Evolutionary conservation across 2,329 filamentous ascomycete genomes (phyloP).

Genomic region (Aciculosporium take): DNA sequence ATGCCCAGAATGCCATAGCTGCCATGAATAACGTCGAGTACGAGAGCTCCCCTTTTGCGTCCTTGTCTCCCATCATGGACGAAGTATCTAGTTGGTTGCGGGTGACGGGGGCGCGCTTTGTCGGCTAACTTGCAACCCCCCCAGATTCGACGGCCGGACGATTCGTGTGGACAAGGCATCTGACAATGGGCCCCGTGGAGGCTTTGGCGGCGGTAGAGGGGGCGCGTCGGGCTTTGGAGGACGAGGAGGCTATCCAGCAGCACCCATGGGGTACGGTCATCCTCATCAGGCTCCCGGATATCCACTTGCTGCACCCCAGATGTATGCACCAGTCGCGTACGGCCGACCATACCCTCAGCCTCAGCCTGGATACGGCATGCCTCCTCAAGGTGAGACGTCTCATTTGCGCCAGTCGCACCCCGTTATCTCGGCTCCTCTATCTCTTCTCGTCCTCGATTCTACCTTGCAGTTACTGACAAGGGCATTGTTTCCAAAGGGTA

Average conservation of each 20-base stretch:
- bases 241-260: conserved; percentile 30
- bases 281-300: conserved; percentile 25
- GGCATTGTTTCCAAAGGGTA: conserved; percentile 17
- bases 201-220: conserved; percentile 24
- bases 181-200: conserved; percentile 52
- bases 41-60: conserved; percentile 26
- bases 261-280: conserved; percentile 22
- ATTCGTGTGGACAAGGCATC: conserved; percentile 95
- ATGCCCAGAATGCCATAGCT: conserved; percentile 63
- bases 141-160: conserved; percentile 78
- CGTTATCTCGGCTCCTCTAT: neutral
- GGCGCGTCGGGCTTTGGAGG: conserved; percentile 27
- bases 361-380: conserved; percentile 21
- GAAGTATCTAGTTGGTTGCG: conserved; percentile 2
- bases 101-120: neutral
- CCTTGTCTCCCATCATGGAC: neutral
- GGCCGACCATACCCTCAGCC: conserved; percentile 23
- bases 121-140: conserved; percentile 1
- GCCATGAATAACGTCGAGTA: conserved; percentile 86
- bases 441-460: too few species aligned
- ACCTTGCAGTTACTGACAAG: conserved; percentile 5
- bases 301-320: conserved; percentile 19
- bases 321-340: conserved; percentile 23
- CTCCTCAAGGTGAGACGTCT: conserved; percentile 25
- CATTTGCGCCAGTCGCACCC: neutral